phyloP scores from a whole-genome alignment of 306 rosid genomes.

The Alnus glutinosa region DNA sequence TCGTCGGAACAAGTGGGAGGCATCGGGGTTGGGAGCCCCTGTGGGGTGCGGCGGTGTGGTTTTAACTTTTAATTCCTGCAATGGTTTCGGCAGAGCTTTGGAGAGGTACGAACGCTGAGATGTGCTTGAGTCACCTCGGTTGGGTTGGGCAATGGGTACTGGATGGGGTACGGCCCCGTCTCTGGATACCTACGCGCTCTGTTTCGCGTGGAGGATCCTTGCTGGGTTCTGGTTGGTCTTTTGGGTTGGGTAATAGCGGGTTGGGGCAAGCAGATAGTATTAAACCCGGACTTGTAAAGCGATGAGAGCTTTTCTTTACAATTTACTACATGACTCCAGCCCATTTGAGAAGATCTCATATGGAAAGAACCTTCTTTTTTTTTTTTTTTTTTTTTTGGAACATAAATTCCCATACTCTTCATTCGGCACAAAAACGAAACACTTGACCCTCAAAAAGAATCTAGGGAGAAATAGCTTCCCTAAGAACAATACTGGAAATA shows the following conservation, averaged over 20 bases:
- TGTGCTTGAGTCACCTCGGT: neutral
- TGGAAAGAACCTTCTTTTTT: no score
- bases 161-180: neutral
- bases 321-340: no score
- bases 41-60: neutral
- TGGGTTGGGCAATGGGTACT: neutral
- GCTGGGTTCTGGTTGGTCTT: neutral
- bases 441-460: no score
- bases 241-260: neutral
- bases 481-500: no score
- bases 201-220: neutral
- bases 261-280: neutral
- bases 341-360: no score
- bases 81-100: neutral
- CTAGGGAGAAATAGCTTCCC: no score
- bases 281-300: neutral
- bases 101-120: neutral
- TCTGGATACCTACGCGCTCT: neutral
- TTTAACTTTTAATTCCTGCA: neutral
- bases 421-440: no score
- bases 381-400: no score
- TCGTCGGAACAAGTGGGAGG: conserved; percentile 22
- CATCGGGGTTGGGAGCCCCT: conserved; percentile 24
- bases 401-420: no score
- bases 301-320: no score